Evolutionary conservation across 495 filamentous ascomycete species (phyloP).

Genomic region (Penicillium longicatenatum): DNA sequence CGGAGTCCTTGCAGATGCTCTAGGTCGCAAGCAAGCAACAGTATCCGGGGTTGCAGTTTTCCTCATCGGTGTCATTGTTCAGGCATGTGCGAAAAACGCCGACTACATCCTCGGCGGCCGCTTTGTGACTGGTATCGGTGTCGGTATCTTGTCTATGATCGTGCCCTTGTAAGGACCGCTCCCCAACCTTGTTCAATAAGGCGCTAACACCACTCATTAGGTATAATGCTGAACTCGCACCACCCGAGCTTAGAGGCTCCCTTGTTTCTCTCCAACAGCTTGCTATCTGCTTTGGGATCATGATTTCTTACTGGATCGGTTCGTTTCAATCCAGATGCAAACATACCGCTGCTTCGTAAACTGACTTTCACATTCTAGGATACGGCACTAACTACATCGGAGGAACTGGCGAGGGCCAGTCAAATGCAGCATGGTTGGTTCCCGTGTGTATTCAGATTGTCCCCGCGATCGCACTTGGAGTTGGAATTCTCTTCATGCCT

Average conservation of each 20-base stretch:
- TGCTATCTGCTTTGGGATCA: slow-evolving; percentile 74
- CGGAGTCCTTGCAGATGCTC: slow-evolving; percentile 76
- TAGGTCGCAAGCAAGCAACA: slow-evolving; percentile 71
- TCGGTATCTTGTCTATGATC: slow-evolving; percentile 61
- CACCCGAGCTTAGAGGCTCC: slow-evolving; percentile 70
- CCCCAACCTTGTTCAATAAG: neutral
- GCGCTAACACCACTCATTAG: neutral
- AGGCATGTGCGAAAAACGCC: slow-evolving; percentile 38
- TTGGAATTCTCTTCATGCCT: slow-evolving; percentile 73
- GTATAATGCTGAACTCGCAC: slow-evolving; percentile 74
- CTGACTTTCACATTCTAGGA: neutral
- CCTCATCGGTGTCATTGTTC: slow-evolving; percentile 60
- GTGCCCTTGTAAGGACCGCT: slow-evolving; percentile 42
- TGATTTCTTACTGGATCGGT: slow-evolving; percentile 68
- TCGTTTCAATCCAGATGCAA: neutral
- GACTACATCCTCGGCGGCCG: slow-evolving; percentile 48
- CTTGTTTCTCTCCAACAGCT: slow-evolving; percentile 75
- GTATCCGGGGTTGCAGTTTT: slow-evolving; percentile 63
- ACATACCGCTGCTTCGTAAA: neutral
- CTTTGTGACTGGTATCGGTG: slow-evolving; percentile 55
- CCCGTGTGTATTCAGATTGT: slow-evolving; percentile 47
- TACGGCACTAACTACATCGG: slow-evolving; percentile 1
- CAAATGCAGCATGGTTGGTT: slow-evolving; percentile 42
- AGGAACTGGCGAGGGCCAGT: slow-evolving; percentile 47
- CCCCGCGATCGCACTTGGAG: slow-evolving; percentile 65